These are phyloP conservation scores for Fusarium annulatum DNA, from an alignment of 2,329 filamentous ascomycete species.

Conservation along the genomic window DNA sequence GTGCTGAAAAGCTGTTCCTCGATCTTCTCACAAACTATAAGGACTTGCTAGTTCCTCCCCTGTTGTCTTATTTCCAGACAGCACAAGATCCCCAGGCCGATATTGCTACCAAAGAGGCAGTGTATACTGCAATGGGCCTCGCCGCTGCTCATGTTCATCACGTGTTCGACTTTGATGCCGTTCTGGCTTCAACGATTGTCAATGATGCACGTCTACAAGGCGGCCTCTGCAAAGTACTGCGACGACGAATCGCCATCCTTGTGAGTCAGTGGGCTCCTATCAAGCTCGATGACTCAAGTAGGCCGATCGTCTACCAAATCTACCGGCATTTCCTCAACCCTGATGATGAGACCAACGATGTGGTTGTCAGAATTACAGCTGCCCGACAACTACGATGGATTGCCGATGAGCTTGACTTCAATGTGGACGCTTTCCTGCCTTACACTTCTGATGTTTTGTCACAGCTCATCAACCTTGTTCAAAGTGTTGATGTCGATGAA, in stretches of 20 bases:
- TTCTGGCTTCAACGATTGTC: constrained; percentile 80
- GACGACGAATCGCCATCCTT: constrained; percentile 88
- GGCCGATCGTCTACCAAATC: constrained; percentile 84
- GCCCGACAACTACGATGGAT: constrained; percentile 85
- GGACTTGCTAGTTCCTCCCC: constrained; percentile 78
- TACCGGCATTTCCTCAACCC: constrained; percentile 87
- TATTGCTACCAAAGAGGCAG: constrained; percentile 88
- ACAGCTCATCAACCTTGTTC: constrained; percentile 80
- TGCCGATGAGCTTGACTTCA: constrained; percentile 87
- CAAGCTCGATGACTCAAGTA: constrained; percentile 74
- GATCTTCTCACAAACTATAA: constrained; percentile 93
- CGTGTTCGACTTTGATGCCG: constrained; percentile 83
- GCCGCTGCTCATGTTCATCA: constrained; percentile 80
- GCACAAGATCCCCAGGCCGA: constrained; percentile 75
- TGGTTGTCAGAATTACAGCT: constrained; percentile 91
- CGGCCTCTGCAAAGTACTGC: constrained; percentile 79
- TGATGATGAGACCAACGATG: constrained; percentile 82
- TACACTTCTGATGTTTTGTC: constrained; percentile 80
- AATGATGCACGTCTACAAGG: constrained; percentile 77
- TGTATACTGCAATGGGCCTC: constrained; percentile 92
- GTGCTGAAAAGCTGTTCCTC: constrained; percentile 92
- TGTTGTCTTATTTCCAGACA: constrained; percentile 84
- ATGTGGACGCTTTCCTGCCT: constrained; percentile 77
- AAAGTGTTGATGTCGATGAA: constrained; percentile 83
- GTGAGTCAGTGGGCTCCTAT: constrained; percentile 91